Evolutionary conservation across 2,329 filamentous ascomycete species (phyloP), one percentile per base, ranked within the genome.

Genomic region (Aspergillus quadricinctus): DNA sequence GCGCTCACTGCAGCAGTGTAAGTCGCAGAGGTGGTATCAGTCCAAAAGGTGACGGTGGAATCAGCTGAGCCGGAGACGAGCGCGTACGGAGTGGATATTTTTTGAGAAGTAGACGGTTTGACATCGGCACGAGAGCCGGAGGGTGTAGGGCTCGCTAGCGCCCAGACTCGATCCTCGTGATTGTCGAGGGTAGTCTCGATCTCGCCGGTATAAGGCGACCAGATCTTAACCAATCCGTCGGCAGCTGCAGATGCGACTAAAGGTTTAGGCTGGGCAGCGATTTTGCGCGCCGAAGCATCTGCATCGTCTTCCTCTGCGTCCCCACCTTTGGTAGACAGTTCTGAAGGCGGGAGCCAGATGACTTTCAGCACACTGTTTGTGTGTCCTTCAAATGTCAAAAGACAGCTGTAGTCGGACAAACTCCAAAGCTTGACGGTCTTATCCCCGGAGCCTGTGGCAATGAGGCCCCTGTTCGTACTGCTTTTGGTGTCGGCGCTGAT

Each of bases 391-490:
- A 97, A 94, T 0, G 94, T 97, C 56, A 93, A 82, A 48, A 99
- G 78, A 74, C 94, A 99, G 62, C 86, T 90, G 75, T 97, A 99
- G 74, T 96, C 92, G 2, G 88, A 83, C 59, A 99, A 79, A 70
- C 85, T 97, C 95, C 95, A 99, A 9, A 99, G 82, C 72, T 96
- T 95, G 67, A 97, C 84, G 0, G 91, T 97, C 76, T 97, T 97
- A 74, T 99, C 94, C 68, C 93, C 94, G 64, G 90, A 95, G 37
- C 92, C 94, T 0, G 94, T 97, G 28, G 96, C 82, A 11, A 96
- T 80, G 48, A 96, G 81, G 2, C 93, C 93, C 69, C 90, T 90
- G 54, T 85, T 88, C 27, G 78, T 80, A 51, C 88, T 89, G 10
- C 88, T 84, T 3, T 86, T 81, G 1, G 88, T 86, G 63, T 87